phyloP scores from a whole-genome alignment of 2,329 filamentous ascomycete genomes.

The Venturia carpophila region DNA sequence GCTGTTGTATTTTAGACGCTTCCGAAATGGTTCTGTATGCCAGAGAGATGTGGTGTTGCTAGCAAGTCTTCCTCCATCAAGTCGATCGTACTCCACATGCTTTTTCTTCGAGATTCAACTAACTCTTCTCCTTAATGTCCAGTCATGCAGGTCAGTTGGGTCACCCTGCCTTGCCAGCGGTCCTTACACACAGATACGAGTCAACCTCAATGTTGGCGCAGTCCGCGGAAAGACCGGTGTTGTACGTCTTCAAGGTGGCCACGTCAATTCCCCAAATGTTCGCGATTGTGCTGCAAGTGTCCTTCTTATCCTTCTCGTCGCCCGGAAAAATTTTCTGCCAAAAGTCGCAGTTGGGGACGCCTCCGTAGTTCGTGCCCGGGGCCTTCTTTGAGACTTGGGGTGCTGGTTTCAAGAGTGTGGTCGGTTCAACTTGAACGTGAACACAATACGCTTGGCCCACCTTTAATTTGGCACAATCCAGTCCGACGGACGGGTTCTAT shows the following conservation, averaged over 20 bases:
- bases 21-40: background rate
- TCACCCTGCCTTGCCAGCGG: background rate
- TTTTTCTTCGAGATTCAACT: background rate
- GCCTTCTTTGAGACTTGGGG: background rate
- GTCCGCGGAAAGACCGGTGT: background rate
- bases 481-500: background rate
- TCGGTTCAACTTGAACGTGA: background rate
- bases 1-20: no score
- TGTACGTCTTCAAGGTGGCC: background rate
- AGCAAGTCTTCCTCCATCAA: background rate
- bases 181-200: background rate
- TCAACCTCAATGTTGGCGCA: background rate
- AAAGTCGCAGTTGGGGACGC: background rate
- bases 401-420: background rate
- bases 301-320: background rate
- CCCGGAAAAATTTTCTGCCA: background rate
- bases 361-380: background rate
- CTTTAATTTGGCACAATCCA: background rate
- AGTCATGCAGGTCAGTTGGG: background rate
- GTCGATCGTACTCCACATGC: background rate
- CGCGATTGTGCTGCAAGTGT: background rate
- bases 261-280: background rate
- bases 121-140: background rate
- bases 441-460: background rate
- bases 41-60: background rate